Conservation (phyloP, 345 rosid genomes). For the Euclidium syriacum region DNA sequence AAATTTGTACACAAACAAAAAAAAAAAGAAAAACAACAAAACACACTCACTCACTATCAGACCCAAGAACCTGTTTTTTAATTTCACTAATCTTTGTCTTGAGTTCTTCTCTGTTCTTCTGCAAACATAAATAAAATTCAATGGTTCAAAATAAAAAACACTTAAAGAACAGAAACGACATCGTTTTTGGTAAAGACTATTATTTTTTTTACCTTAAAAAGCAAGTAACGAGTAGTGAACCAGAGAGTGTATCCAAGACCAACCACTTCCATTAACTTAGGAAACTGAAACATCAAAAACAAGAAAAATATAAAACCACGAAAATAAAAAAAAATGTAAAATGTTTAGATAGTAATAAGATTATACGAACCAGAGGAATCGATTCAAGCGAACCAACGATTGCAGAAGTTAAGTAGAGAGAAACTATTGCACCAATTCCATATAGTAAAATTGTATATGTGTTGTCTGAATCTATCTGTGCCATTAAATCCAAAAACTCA, state of each 20-base stretch:
- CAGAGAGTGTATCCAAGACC: constrained; percentile 85
- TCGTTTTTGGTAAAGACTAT: neutral
- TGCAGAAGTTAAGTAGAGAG: constrained; percentile 53
- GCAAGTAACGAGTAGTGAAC: constrained; percentile 71
- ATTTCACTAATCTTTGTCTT: constrained; percentile 54
- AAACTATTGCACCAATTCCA: constrained; percentile 58
- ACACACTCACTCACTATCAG: constrained; percentile 24
- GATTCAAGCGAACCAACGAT: constrained; percentile 77
- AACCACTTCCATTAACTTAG: constrained; percentile 82
- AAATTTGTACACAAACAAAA: neutral
- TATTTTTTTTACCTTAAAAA: constrained; percentile 59
- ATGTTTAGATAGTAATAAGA: no score
- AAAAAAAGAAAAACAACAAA: neutral
- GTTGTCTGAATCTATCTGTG: constrained; percentile 68
- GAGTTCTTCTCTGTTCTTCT: constrained; percentile 62
- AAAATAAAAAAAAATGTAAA: no score
- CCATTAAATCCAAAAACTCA: constrained; percentile 11
- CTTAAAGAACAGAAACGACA: neutral
- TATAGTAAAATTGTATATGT: constrained; percentile 47
- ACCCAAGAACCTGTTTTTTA: constrained; percentile 66
- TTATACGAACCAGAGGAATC: constrained; percentile 68
- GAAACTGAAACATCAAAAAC: constrained; percentile 46
- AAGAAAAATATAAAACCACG: no score
- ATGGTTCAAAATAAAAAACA: no score
- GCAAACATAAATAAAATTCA: neutral